These are phyloP conservation scores for Euphorbia pulcherrima DNA, from an alignment of 345 rosid species.

Conservation along the genomic window DNA sequence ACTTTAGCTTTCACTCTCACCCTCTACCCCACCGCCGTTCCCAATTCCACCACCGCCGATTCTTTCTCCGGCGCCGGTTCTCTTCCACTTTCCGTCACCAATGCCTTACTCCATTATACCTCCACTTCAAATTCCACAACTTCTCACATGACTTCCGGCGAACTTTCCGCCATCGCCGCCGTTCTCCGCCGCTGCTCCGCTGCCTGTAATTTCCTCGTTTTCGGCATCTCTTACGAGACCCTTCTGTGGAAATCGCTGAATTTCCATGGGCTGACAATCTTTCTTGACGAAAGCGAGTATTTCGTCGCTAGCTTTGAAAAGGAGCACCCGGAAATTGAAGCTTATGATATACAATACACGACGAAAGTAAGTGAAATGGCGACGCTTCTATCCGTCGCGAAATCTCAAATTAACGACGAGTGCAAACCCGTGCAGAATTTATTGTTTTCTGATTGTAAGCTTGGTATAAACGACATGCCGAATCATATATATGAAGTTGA, in stretches of 20 bases:
- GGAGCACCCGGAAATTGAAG: constrained; percentile 55
- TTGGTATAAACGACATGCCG: constrained; percentile 77
- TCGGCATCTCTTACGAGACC: constrained; percentile 78
- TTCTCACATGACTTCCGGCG: constrained; percentile 57
- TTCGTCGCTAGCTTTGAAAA: constrained; percentile 57
- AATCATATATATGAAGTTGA: constrained; percentile 69
- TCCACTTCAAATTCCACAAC: constrained; percentile 45
- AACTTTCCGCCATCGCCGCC: constrained; percentile 55
- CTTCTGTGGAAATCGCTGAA: constrained; percentile 80
- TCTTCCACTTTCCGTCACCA: constrained; percentile 41
- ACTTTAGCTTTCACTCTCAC: constrained; percentile 65
- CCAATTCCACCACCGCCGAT: constrained; percentile 24
- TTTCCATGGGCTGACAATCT: constrained; percentile 61
- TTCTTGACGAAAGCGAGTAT: constrained; percentile 74
- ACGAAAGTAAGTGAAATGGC: constrained; percentile 59
- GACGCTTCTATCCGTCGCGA: constrained; percentile 36
- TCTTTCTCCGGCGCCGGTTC: constrained; percentile 22
- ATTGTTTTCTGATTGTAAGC: constrained; percentile 72
- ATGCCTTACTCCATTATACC: constrained; percentile 74
- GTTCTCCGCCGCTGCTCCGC: constrained; percentile 41
- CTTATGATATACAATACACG: constrained; percentile 71
- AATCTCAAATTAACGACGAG: constrained; percentile 36
- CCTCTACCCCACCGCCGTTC: constrained; percentile 42
- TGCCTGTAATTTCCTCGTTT: constrained; percentile 61
- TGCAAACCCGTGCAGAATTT: constrained; percentile 90